A percentile compares a stretch with the other conserved stretches of the same genome.
Conservation (phyloP, 257 asterid species). For the Anisodus acutangulus region DNA sequence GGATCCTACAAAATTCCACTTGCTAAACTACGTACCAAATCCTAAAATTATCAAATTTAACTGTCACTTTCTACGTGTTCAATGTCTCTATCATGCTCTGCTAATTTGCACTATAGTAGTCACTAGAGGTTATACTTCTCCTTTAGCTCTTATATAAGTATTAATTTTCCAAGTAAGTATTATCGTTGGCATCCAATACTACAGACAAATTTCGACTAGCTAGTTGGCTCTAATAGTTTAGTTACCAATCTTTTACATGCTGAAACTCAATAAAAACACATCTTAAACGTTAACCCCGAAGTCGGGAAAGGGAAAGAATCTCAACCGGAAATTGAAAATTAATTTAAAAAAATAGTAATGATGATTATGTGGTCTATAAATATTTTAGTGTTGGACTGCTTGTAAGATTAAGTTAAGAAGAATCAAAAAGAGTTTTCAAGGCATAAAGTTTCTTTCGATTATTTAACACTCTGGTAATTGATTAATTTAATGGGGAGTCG, state of each 20-base stretch:
- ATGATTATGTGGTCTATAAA: not conserved
- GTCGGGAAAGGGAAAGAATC: too few species aligned
- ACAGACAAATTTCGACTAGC: conserved; percentile 21
- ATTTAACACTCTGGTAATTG: not conserved
- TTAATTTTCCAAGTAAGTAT: too few species aligned
- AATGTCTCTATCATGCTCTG: not conserved
- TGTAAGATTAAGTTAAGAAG: too few species aligned
- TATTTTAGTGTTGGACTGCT: not conserved
- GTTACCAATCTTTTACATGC: too few species aligned
- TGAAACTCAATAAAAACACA: too few species aligned
- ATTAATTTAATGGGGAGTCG: conserved; percentile 46
- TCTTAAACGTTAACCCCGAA: too few species aligned
- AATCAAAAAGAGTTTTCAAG: not conserved
- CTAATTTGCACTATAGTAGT: too few species aligned
- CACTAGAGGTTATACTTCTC: too few species aligned
- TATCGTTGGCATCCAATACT: conserved; percentile 1
- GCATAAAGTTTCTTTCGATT: not conserved
- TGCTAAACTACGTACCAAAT: too few species aligned
- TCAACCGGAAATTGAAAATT: too few species aligned
- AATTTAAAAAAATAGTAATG: not conserved
- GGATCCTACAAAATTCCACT: not conserved
- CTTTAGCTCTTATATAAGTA: too few species aligned
- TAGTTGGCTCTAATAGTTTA: too few species aligned
- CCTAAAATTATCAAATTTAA: not conserved
- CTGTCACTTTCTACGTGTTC: not conserved